phyloP scores from a whole-genome alignment of 106 monocot species.

The Dendrobium catenatum region DNA sequence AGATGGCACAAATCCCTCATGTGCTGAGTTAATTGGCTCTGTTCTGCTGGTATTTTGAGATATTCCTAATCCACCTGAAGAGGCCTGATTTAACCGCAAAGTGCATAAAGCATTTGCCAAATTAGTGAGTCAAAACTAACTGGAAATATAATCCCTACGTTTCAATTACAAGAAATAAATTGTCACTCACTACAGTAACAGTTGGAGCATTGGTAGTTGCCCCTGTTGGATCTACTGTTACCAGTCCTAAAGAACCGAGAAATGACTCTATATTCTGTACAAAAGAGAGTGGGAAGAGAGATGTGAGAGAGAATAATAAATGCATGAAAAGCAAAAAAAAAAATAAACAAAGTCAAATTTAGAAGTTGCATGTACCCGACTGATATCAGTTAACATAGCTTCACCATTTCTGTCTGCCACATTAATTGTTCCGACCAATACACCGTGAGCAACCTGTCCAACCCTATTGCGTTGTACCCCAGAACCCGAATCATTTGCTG shows the following conservation, averaged over 20 bases:
- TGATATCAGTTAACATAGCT: conserved; percentile 33
- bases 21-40: conserved; percentile 24
- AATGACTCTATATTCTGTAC: conserved; percentile 65
- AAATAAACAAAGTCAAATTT: not conserved
- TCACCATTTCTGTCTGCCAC: conserved; percentile 38
- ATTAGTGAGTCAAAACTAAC: not conserved
- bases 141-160: not conserved
- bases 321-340: not conserved
- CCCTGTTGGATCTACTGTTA: conserved; percentile 10
- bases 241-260: conserved; percentile 50
- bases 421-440: conserved; percentile 60
- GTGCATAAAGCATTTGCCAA: not conserved
- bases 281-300: not conserved
- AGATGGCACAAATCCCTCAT: conserved; percentile 16
- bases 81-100: conserved; percentile 27
- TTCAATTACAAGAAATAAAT: not conserved
- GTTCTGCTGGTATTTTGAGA: conserved; percentile 25
- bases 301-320: not conserved
- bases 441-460: conserved; percentile 51
- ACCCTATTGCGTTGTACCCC: not conserved
- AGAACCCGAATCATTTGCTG: conserved; percentile 5
- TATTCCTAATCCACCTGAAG: conserved; percentile 32
- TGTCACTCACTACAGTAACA: conserved; percentile 17
- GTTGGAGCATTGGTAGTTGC: conserved; percentile 24
- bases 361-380: conserved; percentile 6